Conservation (phyloP, 2,329 filamentous ascomycete species). For the Salinomyces thailandicus region DNA sequence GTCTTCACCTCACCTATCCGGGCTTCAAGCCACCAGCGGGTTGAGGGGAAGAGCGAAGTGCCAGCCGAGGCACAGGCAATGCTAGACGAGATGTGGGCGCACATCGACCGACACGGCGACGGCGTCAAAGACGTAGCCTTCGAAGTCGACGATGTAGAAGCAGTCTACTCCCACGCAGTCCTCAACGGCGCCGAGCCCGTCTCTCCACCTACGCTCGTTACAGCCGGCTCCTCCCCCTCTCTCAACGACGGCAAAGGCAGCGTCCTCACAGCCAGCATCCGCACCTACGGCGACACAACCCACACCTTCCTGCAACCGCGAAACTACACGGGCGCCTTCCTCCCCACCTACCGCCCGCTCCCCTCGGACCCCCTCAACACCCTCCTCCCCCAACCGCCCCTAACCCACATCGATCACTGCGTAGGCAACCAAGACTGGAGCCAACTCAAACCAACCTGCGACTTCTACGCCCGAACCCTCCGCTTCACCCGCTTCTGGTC, state of each 20-base stretch:
- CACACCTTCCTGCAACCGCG: constrained; percentile 75
- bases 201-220: constrained; percentile 44
- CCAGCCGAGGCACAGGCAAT: constrained; percentile 50
- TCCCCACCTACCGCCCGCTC: constrained; percentile 66
- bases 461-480: constrained; percentile 72
- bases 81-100: constrained; percentile 65
- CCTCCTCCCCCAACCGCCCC: constrained; percentile 52
- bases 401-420: constrained; percentile 84
- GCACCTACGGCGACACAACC: constrained; percentile 89
- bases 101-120: constrained; percentile 81
- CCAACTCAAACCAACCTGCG: constrained; percentile 61
- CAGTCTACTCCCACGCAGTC: constrained; percentile 66
- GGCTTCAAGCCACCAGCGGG: constrained; percentile 21
- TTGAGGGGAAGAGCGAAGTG: constrained; percentile 10
- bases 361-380: constrained; percentile 35
- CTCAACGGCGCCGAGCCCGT: constrained; percentile 53
- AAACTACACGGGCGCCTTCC: constrained; percentile 63
- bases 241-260: constrained; percentile 42
- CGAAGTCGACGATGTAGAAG: constrained; percentile 79
- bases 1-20: constrained; percentile 75
- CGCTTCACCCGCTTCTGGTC: constrained; percentile 97
- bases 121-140: constrained; percentile 93
- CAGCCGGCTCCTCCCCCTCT: no score
- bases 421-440: constrained; percentile 96
- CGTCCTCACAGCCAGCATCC: constrained; percentile 65